Percentiles rank a stretch among this genome's conserved stretches.
phyloP scores from a whole-genome alignment of 2,329 filamentous ascomycete genomes.

The Talaromyces sp. region DNA sequence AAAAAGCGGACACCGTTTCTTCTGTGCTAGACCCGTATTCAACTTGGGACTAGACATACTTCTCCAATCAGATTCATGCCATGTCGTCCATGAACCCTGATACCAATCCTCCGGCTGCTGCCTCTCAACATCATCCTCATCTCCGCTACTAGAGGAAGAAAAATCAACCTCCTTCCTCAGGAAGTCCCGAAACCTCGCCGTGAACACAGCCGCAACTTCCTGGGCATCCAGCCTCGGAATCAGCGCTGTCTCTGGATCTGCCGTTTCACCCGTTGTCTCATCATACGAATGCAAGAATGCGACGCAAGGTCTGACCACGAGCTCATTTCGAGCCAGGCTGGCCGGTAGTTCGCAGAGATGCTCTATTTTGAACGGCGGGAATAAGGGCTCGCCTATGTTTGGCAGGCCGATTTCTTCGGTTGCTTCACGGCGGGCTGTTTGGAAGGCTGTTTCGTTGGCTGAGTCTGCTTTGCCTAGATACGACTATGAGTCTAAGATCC shows the following conservation, averaged over 20 bases:
- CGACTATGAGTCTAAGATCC: not conserved
- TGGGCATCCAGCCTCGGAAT: conserved; percentile 80
- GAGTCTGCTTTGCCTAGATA: conserved; percentile 53
- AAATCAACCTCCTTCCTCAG: conserved; percentile 60
- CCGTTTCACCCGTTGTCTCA: conserved; percentile 38
- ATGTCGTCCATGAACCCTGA: conserved; percentile 74
- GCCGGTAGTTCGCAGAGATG: conserved; percentile 81
- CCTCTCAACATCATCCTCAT: conserved; percentile 30
- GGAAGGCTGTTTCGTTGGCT: conserved; percentile 58
- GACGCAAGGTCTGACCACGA: conserved; percentile 72
- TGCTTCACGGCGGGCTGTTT: conserved; percentile 85
- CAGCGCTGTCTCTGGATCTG: conserved; percentile 64
- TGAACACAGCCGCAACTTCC: conserved; percentile 92
- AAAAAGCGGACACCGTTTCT: not conserved
- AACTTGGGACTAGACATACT: conserved; percentile 34
- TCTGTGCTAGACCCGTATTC: not conserved
- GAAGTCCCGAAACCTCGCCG: conserved; percentile 82
- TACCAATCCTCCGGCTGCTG: conserved; percentile 68
- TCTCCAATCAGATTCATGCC: conserved; percentile 73
- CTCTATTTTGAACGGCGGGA: conserved; percentile 76
- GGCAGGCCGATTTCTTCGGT: conserved; percentile 91
- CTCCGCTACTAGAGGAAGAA: not conserved
- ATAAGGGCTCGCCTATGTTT: conserved; percentile 64
- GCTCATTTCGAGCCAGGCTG: conserved; percentile 67
- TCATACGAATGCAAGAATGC: conserved; percentile 69